Base-by-base conservation (phyloP, 768 basidiomycete species). In the Russula emetica region DNA sequence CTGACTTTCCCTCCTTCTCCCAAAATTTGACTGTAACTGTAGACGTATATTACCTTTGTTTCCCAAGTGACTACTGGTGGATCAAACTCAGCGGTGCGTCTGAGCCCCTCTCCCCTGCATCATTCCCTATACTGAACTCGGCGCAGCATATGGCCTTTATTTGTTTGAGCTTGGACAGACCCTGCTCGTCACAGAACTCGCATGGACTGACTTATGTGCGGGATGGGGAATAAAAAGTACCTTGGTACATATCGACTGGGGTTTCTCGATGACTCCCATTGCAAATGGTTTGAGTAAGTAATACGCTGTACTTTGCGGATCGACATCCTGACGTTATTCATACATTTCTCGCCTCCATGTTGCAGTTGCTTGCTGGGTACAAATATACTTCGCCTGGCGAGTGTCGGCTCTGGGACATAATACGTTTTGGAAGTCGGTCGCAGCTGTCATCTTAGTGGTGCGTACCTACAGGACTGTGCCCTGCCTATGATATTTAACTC, bases 91-190 rank as follows among this genome's bases (percentile, higher is more conserved):
- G n/a, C 1, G 61, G 61, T 62, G 24, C 3, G 61, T 44, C 38
- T 24, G 26, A 5, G 22, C 14, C 13, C 1, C 13, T 30, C 3
- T 32, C 10, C 28, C 2, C 28, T 28, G 32, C 2, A 22, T n/a
- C n/a, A n/a, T 47, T 5, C 10, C 5, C 2, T 24, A 5, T 52
- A 8, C 24, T 7, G 9, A 56, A 11, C 24, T 26, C 11, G 52
- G 40, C 11, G 28, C n/a, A 61, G 60, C 38, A 22, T 61, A 61
- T 55, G 53, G 60, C 22, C 60, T 61, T 38, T 61, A 45, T 55
- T 22, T 61, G 18, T 26, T 61, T 10, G 60, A 61, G 8, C 16
- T 61, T n/a, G 24, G 6, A 5, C 60, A 61, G 34, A 47, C 53
- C 32, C 3, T 61, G 7, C 2, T 55, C 3, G 16, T 20, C 34